Evolutionary conservation across 2,329 filamentous ascomycete genomes (phyloP), one percentile per base, ranked within the genome.

Genomic region (Penicillium verrucosum): DNA sequence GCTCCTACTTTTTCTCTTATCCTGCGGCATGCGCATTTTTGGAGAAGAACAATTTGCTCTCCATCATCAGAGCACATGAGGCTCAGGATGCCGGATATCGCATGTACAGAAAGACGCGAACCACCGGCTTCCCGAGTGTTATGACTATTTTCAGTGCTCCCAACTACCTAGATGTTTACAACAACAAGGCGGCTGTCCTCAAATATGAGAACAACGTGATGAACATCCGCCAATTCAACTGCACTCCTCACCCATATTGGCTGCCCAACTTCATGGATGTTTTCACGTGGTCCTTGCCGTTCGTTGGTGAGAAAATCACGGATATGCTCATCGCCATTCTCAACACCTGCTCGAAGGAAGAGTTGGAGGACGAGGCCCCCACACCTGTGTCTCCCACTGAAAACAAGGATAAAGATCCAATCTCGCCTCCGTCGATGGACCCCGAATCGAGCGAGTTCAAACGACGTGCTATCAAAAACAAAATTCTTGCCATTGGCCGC

Each of bases 141-240:
- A 99, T 99, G 94, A 99, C 94, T 66, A 99, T 99, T 70, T 99
- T 99, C 82, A 97, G 93, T 43, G 94, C 94, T 1, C 94, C 94
- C 37, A 99, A 99, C 77, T 99, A 99, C 73, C 86, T 99, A 62
- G 94, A 99, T 70, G 92, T 99, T 37, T 99, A 99, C 80, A 99
- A 99, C 85, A 99, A 99, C 83, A 99, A 99, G 81, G 94, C 94
- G 2, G 94, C 94, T 0, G 94, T 99, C 40, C 81, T 99, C 69
- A 99, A 99, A 80, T 99, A 99, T 74, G 94, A 99, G 80, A 99
- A 99, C 78, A 99, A 99, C 71, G 94, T 99, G 60, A 99, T 99
- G 94, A 99, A 99, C 81, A 99, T 99, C 72, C 86, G 94, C 58
- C 94, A 99, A 77, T 99, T 99, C 81, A 99, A 99, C 82, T 99